These are phyloP conservation scores for Glycine latifolia DNA, from an alignment of 306 rosid genomes.

Conservation along the genomic window DNA sequence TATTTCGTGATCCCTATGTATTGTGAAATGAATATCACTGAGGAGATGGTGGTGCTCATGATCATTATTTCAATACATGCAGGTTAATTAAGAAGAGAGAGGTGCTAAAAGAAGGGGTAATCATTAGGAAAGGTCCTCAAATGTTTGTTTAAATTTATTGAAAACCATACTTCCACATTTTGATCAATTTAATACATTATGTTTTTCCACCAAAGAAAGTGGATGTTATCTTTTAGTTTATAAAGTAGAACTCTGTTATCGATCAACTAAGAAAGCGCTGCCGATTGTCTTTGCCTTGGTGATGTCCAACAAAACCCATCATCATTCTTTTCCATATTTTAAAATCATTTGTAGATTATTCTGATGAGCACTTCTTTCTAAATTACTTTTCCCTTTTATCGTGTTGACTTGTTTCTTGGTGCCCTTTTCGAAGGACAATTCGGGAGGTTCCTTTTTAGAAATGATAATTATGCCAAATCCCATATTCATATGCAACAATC, in stretches of 20 bases:
- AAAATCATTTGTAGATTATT: slow-evolving; percentile 19
- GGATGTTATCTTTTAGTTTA: slow-evolving; percentile 46
- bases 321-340: slow-evolving; percentile 36
- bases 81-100: slow-evolving; percentile 57
- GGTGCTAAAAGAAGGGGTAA: slow-evolving; percentile 32
- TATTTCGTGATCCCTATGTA: no score
- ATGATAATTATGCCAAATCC: not conserved
- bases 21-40: slow-evolving; percentile 1
- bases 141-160: slow-evolving; percentile 50
- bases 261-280: slow-evolving; percentile 57
- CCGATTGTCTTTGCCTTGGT: slow-evolving; percentile 52
- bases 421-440: not conserved
- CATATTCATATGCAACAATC: not conserved
- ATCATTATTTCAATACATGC: slow-evolving; percentile 32
- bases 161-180: slow-evolving; percentile 47
- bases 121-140: slow-evolving; percentile 45
- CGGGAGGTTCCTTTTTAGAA: not conserved
- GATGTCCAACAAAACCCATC: slow-evolving; percentile 53
- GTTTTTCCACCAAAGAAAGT: slow-evolving; percentile 50
- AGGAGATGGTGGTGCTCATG: slow-evolving; percentile 34
- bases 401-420: slow-evolving; percentile 34
- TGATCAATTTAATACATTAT: slow-evolving; percentile 47
- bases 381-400: slow-evolving; percentile 26
- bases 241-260: slow-evolving; percentile 54
- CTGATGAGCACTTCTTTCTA: slow-evolving; percentile 34